Conservation (phyloP, 495 filamentous ascomycete genomes). For the Chaetomium fimeti region DNA sequence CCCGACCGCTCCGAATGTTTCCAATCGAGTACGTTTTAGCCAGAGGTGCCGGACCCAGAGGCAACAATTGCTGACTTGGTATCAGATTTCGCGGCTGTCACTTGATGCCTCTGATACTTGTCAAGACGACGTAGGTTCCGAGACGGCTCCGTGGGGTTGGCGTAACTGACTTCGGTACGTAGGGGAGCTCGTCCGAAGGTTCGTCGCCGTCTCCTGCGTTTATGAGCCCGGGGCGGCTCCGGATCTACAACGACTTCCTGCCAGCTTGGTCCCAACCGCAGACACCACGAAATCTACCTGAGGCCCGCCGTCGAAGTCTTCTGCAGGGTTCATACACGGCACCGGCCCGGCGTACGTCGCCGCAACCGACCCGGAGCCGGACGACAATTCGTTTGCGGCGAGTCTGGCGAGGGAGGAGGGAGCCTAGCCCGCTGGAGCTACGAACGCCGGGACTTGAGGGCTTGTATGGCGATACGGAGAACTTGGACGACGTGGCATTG, state of each 20-base stretch:
- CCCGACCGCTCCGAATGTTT: not conserved
- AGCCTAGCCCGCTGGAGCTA: slow-evolving; percentile 38
- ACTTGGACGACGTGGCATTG: slow-evolving; percentile 43
- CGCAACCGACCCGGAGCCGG: slow-evolving; percentile 20
- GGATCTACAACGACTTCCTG: slow-evolving; percentile 54
- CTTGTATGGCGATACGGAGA: slow-evolving; percentile 50
- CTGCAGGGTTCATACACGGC: slow-evolving; percentile 49
- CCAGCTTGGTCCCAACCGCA: slow-evolving; percentile 54
- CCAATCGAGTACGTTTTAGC: not conserved
- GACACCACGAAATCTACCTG: slow-evolving; percentile 55
- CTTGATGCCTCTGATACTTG: not conserved
- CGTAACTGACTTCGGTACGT: not conserved
- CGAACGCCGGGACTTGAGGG: slow-evolving; percentile 42
- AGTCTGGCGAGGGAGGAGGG: slow-evolving; percentile 19
- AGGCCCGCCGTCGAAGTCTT: slow-evolving; percentile 50
- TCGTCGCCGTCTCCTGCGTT: not conserved
- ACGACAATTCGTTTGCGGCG: slow-evolving; percentile 21
- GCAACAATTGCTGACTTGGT: not conserved
- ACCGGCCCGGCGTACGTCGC: slow-evolving; percentile 33
- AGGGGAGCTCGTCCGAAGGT: not conserved
- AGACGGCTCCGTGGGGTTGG: not conserved
- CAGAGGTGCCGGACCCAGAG: not conserved
- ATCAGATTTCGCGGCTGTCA: not conserved
- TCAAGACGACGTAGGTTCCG: not conserved
- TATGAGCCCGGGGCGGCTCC: slow-evolving; percentile 8